Evolutionary conservation across 352 stramenopile species (phyloP).

Genomic region (Phytophthora parvispora): DNA sequence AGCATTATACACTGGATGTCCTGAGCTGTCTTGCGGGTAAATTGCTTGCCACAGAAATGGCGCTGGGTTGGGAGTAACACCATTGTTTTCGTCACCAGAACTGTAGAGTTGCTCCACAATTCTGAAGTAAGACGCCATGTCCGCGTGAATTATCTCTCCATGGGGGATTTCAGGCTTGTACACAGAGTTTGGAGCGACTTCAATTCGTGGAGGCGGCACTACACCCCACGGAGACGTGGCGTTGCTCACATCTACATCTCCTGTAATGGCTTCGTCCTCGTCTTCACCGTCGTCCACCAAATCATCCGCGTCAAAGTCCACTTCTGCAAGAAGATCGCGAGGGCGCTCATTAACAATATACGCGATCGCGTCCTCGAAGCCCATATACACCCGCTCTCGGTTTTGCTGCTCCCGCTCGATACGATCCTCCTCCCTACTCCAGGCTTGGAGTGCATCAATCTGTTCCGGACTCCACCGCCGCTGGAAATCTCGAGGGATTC

Average conservation of each 20-base stretch:
- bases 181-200: conserved; percentile 62
- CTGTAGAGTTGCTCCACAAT: conserved; percentile 70
- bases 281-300: conserved; percentile 80
- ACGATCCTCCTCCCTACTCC: conserved; percentile 63
- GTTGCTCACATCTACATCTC: conserved; percentile 29
- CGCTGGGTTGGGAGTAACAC: neutral
- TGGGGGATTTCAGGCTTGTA: conserved; percentile 69
- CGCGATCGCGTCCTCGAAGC: conserved; percentile 78
- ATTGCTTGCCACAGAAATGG: conserved; percentile 82
- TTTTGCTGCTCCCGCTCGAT: conserved; percentile 61
- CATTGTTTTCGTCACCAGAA: conserved; percentile 10
- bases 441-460: conserved; percentile 52
- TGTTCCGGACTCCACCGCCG: conserved; percentile 76
- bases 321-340: conserved; percentile 56
- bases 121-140: conserved; percentile 77
- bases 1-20: conserved; percentile 67
- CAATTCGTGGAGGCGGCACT: conserved; percentile 57
- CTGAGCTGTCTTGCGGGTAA: conserved; percentile 66
- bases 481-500: conserved; percentile 71
- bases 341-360: conserved; percentile 81
- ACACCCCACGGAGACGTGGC: conserved; percentile 65
- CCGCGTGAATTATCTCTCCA: conserved; percentile 70
- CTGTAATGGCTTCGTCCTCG: conserved; percentile 46
- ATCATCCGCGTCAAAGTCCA: conserved; percentile 71
- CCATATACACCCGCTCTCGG: conserved; percentile 68